These are phyloP conservation scores for Boechera stricta DNA, from an alignment of 345 rosid species.

Conservation along the genomic window DNA sequence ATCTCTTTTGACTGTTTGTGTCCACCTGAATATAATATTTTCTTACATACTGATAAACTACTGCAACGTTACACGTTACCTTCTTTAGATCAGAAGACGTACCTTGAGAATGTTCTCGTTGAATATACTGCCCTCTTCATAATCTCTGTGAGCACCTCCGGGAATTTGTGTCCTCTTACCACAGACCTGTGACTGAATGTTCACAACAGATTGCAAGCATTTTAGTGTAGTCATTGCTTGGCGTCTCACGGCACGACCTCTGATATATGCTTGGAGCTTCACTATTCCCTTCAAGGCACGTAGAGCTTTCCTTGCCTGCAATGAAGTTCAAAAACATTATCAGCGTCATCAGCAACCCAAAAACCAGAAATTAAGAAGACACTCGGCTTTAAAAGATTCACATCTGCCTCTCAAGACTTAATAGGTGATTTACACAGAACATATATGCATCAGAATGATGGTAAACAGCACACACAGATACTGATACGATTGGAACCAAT, in stretches of 20 bases:
- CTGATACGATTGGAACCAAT: neutral
- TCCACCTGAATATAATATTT: conserved; percentile 59
- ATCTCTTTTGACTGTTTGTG: conserved; percentile 64
- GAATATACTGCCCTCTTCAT: conserved; percentile 52
- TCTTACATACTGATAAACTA: conserved; percentile 12
- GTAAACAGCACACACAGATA: conserved; percentile 1
- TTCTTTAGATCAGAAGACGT: neutral
- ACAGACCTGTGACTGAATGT: conserved; percentile 73
- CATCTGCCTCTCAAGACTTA: conserved; percentile 10
- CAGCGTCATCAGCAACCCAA: neutral
- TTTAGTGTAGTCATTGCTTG: conserved; percentile 82
- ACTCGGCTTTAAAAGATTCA: neutral
- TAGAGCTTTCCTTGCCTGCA: conserved; percentile 90
- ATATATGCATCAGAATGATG: conserved; percentile 1
- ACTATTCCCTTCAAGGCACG: conserved; percentile 91
- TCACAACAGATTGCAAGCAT: conserved; percentile 82
- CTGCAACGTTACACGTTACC: neutral
- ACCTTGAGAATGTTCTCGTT: conserved; percentile 69
- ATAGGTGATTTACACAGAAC: neutral
- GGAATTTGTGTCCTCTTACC: conserved; percentile 58
- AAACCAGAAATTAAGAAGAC: neutral
- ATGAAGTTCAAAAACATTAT: conserved; percentile 9
- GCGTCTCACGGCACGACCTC: conserved; percentile 80
- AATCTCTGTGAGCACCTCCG: conserved; percentile 44
- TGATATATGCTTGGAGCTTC: conserved; percentile 85